Conservation (phyloP, 2,329 filamentous ascomycete species). For the Aulographum hederae region DNA sequence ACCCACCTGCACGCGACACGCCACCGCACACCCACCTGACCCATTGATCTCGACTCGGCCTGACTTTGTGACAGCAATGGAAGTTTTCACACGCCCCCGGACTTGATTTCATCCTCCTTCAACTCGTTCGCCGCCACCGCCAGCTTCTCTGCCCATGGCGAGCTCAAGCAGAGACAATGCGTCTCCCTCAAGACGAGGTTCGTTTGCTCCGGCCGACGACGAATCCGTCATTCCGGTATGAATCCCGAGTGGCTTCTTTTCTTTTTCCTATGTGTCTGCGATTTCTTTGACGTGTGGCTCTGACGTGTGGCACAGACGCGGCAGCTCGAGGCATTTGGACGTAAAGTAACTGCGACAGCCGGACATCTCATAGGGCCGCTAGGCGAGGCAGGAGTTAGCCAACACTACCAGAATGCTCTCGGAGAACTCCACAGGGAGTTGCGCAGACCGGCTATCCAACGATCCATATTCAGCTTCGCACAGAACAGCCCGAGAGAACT, state of each 20-base stretch:
- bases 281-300: too few relatives aligned
- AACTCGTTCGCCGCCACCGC: too few relatives aligned
- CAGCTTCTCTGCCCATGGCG: too few relatives aligned
- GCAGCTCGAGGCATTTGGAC: slow-evolving; percentile 78
- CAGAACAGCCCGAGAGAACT: slow-evolving; percentile 86
- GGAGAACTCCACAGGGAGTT: slow-evolving; percentile 79
- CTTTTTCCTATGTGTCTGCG: too few relatives aligned
- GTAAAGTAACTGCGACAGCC: slow-evolving; percentile 88
- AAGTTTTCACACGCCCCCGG: too few relatives aligned
- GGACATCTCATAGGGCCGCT: slow-evolving; percentile 62
- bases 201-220: background rate
- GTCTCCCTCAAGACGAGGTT: background rate
- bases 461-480: slow-evolving; percentile 79
- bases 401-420: slow-evolving; percentile 75
- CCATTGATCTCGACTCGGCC: too few relatives aligned
- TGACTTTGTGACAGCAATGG: too few relatives aligned
- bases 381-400: slow-evolving; percentile 28
- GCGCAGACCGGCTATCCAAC: slow-evolving; percentile 65
- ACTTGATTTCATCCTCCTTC: too few relatives aligned
- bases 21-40: too few relatives aligned
- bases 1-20: too few relatives aligned
- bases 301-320: slow-evolving; percentile 41
- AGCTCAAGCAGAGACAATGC: background rate
- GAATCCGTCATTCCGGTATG: background rate
- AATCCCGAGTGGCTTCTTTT: too few relatives aligned